Evolutionary conservation across 164 flowering plant species (phyloP).

Genomic region (Macadamia tetraphylla): DNA sequence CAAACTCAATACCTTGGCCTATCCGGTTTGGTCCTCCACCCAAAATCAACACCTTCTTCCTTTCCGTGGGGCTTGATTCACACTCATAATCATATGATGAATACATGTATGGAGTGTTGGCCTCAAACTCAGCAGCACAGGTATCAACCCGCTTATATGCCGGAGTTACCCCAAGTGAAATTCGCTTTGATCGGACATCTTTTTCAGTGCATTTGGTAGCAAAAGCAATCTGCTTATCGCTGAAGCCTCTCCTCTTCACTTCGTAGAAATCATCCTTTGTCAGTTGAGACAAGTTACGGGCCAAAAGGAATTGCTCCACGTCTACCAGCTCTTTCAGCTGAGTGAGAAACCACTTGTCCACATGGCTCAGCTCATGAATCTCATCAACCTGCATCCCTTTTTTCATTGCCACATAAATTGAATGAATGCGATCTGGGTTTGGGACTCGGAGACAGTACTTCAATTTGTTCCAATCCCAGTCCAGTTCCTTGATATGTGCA

Average conservation of each 20-base stretch:
- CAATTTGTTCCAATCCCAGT: slow-evolving; percentile 86
- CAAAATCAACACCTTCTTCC: slow-evolving; percentile 87
- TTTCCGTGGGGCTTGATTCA: slow-evolving; percentile 77
- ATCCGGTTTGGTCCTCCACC: slow-evolving; percentile 99
- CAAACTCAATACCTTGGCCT: slow-evolving; percentile 99
- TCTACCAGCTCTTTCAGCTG: slow-evolving; percentile 88
- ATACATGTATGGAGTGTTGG: slow-evolving; percentile 98
- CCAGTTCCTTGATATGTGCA: slow-evolving; percentile 61
- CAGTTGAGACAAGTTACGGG: slow-evolving; percentile 45
- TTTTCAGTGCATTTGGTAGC: slow-evolving; percentile 72
- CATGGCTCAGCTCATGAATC: slow-evolving; percentile 61
- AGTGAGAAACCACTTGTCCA: slow-evolving; percentile 92
- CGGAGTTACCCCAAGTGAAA: slow-evolving; percentile 74
- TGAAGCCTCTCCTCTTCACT: slow-evolving; percentile 85
- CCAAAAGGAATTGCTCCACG: slow-evolving; percentile 63
- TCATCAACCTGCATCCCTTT: slow-evolving; percentile 91
- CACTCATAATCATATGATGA: slow-evolving; percentile 90
- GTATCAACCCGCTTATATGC: slow-evolving; percentile 94
- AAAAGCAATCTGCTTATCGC: slow-evolving; percentile 92
- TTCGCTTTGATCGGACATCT: slow-evolving; percentile 62
- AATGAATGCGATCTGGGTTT: slow-evolving; percentile 84
- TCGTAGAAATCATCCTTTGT: slow-evolving; percentile 72
- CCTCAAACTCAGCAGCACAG: slow-evolving; percentile 98
- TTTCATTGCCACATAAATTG: slow-evolving; percentile 88
- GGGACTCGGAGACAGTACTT: slow-evolving; percentile 89